Percentiles rank a stretch among this genome's conserved stretches.
Evolutionary conservation across 805 yeast genomes (phyloP).

Genomic region (Pichia sporocuriosa): DNA sequence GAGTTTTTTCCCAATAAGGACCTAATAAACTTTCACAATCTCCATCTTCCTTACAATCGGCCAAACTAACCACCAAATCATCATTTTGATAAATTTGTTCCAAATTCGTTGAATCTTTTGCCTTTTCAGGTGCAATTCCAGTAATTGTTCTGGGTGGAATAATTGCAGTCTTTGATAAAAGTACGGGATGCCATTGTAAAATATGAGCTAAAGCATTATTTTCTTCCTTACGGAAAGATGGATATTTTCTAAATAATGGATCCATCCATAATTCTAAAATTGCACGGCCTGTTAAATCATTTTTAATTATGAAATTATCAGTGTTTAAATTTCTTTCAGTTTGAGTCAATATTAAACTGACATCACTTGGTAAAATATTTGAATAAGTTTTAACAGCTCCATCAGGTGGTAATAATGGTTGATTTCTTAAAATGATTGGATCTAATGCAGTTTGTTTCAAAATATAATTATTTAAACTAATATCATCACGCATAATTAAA

Average conservation of each 20-base stretch:
- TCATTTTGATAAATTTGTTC: conserved; percentile 49
- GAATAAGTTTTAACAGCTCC: conserved; percentile 66
- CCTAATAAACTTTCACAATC: conserved; percentile 40
- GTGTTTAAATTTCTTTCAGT: conserved; percentile 57
- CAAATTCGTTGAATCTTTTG: conserved; percentile 13
- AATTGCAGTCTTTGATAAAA: conserved; percentile 65
- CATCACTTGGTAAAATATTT: conserved; percentile 45
- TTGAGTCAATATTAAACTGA: conserved; percentile 64
- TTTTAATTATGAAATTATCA: conserved; percentile 63
- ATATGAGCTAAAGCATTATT: conserved; percentile 77
- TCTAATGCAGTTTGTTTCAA: conserved; percentile 55
- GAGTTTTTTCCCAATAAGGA: conserved; percentile 1
- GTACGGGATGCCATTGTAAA: conserved; percentile 89
- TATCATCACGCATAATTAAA: conserved; percentile 62
- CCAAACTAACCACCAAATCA: conserved; percentile 61
- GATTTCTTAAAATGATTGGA: conserved; percentile 58
- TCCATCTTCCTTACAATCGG: conserved; percentile 44
- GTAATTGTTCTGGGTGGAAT: conserved; percentile 37
- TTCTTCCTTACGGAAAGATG: conserved; percentile 51
- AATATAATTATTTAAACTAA: conserved; percentile 54
- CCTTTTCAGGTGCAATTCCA: not conserved
- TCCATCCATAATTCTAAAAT: conserved; percentile 79
- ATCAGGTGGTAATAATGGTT: conserved; percentile 64
- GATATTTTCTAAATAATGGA: conserved; percentile 59
- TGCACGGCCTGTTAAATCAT: conserved; percentile 57